A percentile compares a stretch with the other conserved stretches of the same genome.
phyloP scores from a whole-genome alignment of 164 flowering plant genomes.

The Magnolia kwangsiensis region DNA sequence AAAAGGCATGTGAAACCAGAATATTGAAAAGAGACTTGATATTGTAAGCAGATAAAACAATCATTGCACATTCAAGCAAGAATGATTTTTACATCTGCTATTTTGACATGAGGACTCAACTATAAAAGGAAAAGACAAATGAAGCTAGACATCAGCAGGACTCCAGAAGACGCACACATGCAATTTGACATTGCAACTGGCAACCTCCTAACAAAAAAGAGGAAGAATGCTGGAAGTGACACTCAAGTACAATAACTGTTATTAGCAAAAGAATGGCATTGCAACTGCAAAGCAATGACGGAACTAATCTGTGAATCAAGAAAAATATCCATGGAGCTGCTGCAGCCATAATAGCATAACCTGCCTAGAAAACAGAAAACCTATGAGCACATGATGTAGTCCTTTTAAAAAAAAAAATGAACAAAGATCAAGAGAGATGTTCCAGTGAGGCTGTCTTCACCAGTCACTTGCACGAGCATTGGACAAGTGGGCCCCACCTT shows the following conservation, averaged over 20 bases:
- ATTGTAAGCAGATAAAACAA: not conserved
- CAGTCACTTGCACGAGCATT: not conserved
- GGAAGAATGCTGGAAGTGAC: not conserved
- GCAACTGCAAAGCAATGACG: constrained; percentile 78
- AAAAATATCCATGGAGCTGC: constrained; percentile 77
- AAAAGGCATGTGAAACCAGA: not conserved
- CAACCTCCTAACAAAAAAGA: not conserved
- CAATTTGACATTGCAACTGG: not conserved
- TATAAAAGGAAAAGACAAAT: not conserved
- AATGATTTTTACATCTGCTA: not conserved
- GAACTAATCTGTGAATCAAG: constrained; percentile 32
- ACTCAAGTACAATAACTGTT: constrained; percentile 51
- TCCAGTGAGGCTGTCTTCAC: not conserved
- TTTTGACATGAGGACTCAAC: not conserved
- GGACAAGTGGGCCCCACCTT: not conserved
- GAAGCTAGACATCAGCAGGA: not conserved
- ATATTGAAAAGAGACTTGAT: not conserved
- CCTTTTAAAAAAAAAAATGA: no score
- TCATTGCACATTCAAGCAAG: not conserved
- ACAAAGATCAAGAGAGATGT: not conserved
- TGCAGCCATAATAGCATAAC: constrained; percentile 70
- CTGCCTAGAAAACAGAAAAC: constrained; percentile 57
- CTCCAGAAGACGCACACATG: not conserved
- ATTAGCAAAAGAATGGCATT: constrained; percentile 56
- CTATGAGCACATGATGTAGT: constrained; percentile 1